Percentiles rank a stretch among this genome's conserved stretches.
These are phyloP conservation scores for Usnea hakonensis DNA, from an alignment of 495 filamentous ascomycete species.

Conservation along the genomic window DNA sequence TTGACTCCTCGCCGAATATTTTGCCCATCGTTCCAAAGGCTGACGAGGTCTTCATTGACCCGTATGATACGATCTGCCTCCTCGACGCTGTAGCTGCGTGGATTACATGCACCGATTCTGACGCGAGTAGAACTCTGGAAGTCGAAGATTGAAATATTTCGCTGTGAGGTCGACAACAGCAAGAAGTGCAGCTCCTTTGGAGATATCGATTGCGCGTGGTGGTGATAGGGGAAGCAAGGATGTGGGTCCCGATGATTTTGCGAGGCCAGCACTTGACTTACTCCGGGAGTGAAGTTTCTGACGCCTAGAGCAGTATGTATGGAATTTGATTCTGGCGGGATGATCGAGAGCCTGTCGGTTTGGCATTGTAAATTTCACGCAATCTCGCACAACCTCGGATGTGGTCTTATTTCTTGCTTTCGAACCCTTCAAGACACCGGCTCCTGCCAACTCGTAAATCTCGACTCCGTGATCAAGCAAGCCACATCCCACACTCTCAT, in stretches of 20 bases:
- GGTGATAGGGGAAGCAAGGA: not conserved
- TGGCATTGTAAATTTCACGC: not conserved
- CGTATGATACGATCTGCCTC: not conserved
- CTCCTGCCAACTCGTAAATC: too few species aligned
- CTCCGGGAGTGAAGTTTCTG: not conserved
- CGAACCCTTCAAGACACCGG: too few species aligned
- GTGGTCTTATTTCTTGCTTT: too few species aligned
- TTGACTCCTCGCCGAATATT: not conserved
- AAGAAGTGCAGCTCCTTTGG: not conserved
- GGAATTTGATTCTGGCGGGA: not conserved
- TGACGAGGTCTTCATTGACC: not conserved
- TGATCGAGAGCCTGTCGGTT: not conserved
- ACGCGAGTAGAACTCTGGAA: not conserved
- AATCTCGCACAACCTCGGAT: too few species aligned
- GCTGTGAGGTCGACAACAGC: not conserved
- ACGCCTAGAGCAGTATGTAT: not conserved
- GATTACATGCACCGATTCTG: not conserved
- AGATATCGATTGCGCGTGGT: not conserved
- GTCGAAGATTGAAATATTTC: not conserved
- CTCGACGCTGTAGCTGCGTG: not conserved
- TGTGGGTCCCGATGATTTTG: not conserved
- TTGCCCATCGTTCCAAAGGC: not conserved
- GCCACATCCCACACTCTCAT: too few species aligned
- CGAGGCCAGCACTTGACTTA: not conserved
- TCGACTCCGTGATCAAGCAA: too few species aligned